phyloP scores from a whole-genome alignment of 2,329 filamentous ascomycete species.

The Neofusicoccum parvum region DNA sequence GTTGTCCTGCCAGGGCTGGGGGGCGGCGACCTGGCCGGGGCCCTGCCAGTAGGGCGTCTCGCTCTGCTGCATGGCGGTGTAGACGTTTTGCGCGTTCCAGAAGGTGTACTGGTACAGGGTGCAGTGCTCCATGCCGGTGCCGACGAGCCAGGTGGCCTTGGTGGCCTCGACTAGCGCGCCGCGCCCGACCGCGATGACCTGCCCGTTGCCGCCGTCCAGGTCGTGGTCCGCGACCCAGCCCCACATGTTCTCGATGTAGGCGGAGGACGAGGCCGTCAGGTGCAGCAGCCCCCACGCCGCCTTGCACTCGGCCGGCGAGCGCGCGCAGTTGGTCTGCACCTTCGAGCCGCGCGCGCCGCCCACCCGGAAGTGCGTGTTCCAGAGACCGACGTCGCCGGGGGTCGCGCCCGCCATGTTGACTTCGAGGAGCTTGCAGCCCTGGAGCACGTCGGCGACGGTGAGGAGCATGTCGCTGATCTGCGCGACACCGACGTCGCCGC shows the following conservation, averaged over 20 bases:
- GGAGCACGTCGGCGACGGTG: slow-evolving; percentile 22
- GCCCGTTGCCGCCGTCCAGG: slow-evolving; percentile 42
- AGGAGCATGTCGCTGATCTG: slow-evolving; percentile 30
- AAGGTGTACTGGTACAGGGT: slow-evolving; percentile 57
- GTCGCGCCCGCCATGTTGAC: slow-evolving; percentile 49
- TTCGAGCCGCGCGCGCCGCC: slow-evolving; percentile 38
- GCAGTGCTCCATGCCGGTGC: slow-evolving; percentile 57
- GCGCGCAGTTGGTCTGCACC: slow-evolving; percentile 27
- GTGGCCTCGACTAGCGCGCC: slow-evolving; percentile 52
- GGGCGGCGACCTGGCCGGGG: slow-evolving; percentile 34
- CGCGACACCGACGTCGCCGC: slow-evolving; percentile 26
- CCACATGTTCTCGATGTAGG: slow-evolving; percentile 60
- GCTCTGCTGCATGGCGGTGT: slow-evolving; percentile 55
- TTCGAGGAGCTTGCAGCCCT: slow-evolving; percentile 38
- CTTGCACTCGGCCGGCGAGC: slow-evolving; percentile 37
- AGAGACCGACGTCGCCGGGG: slow-evolving; percentile 52
- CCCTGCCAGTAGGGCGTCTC: slow-evolving; percentile 57
- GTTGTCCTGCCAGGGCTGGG: slow-evolving; percentile 45
- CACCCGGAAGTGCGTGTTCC: slow-evolving; percentile 39
- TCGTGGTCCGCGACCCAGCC: slow-evolving; percentile 59
- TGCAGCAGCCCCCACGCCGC: slow-evolving; percentile 48
- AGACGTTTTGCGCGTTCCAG: slow-evolving; percentile 52
- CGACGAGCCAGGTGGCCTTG: slow-evolving; percentile 56
- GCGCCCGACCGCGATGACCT: slow-evolving; percentile 50
- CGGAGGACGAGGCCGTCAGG: slow-evolving; percentile 48